Evolutionary conservation across 2,329 filamentous ascomycete species (phyloP), one percentile per base, ranked within the genome.

Genomic region (Neofusicoccum sp.): DNA sequence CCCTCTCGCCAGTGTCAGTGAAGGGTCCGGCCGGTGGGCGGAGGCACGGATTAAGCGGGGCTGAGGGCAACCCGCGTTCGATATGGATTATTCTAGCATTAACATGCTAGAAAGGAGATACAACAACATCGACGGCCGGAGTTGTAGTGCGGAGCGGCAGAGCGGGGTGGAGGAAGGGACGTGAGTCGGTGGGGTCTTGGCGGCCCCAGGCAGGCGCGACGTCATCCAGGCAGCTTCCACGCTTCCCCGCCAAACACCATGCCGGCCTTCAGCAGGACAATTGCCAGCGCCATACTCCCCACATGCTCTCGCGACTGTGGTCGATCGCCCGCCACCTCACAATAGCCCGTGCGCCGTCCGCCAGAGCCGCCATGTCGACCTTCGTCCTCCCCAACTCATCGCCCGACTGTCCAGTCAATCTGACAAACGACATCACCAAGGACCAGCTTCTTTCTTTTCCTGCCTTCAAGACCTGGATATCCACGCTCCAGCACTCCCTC

Each of bases 391-490:
- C 71, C 34, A 64, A 67, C 54, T 73, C 62, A 40, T 64, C 64
- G 26, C 72, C 70, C 11, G 66, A 65, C 16, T 71, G 80, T 30
- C 63, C 71, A 2, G 73, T 85, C 44, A 74, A 73, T 20, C 73
- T 80, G 4, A 76, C 76, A 2, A 58, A 72, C 11, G 76, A 78
- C 53, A 70, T 85, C 12, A 72, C 72, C 2, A 63, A 76, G 63
- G 72, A 79, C 11, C 75, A 80, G 54, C 69, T 84, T 3, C 71
- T 79, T 16, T 71, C 72, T 1, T 85, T 85, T 59, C 79, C 79
- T 4, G 80, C 84, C 0, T 84, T 85, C 68, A 79, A 80, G 43
- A 77, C 76, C 43, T 86, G 84, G 84, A 73, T 83, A 4, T 70
- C 71, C 1, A 82, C 79, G 0, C 69, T 86, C 1, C 75, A 80